These are phyloP conservation scores for Eucalyptus globulus DNA, from an alignment of 345 rosid genomes.

Conservation along the genomic window DNA sequence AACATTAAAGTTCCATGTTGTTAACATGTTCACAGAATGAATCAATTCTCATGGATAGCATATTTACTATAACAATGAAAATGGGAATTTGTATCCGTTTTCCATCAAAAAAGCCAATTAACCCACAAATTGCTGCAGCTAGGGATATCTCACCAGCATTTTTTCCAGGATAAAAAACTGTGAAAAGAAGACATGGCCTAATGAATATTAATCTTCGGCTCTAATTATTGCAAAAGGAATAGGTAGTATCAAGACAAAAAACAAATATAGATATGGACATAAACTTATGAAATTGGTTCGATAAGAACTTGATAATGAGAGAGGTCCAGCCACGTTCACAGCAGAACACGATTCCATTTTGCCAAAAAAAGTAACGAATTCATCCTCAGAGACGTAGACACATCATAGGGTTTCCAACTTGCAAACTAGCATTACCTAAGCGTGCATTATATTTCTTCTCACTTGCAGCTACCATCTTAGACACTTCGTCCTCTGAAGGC, in stretches of 20 bases:
- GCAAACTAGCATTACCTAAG: constrained; percentile 38
- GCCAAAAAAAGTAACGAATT: not conserved
- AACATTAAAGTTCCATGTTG: not conserved
- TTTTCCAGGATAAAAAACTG: not conserved
- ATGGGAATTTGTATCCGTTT: not conserved
- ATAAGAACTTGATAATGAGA: not conserved
- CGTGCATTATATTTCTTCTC: constrained; percentile 33
- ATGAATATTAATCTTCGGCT: not conserved
- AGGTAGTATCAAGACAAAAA: not conserved
- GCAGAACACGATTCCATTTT: not conserved
- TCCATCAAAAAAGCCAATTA: not conserved
- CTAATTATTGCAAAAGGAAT: not conserved
- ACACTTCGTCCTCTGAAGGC: constrained; percentile 43
- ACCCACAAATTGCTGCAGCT: not conserved
- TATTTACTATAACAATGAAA: not conserved
- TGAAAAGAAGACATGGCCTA: not conserved
- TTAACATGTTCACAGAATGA: not conserved
- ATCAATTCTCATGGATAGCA: not conserved
- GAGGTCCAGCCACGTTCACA: not conserved
- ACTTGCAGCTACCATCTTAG: constrained; percentile 26
- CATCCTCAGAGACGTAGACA: not conserved
- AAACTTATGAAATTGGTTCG: not conserved
- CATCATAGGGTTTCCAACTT: not conserved
- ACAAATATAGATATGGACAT: not conserved
- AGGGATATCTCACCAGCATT: not conserved